Evolutionary conservation across 192 early-diverging fungal genomes (phyloP).

Genomic region (Coemansia sp.): DNA sequence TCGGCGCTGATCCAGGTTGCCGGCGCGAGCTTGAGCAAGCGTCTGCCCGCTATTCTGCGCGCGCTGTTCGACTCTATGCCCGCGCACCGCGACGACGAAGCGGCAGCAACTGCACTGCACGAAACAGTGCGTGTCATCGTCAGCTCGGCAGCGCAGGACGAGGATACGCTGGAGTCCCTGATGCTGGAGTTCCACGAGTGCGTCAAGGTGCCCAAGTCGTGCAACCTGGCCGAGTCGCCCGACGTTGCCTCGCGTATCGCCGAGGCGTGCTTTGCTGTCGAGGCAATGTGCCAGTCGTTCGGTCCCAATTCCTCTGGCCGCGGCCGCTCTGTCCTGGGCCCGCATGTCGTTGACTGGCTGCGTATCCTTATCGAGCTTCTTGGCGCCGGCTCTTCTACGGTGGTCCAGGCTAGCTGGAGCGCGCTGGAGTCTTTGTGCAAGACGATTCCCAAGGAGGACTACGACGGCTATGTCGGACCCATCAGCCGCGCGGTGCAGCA

Average conservation of each 20-base stretch:
- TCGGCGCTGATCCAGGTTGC: slow-evolving; percentile 88
- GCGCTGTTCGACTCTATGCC: slow-evolving; percentile 80
- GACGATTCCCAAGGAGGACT: slow-evolving; percentile 82
- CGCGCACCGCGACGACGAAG: slow-evolving; percentile 54
- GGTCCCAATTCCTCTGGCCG: slow-evolving; percentile 41
- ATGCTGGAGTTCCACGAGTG: slow-evolving; percentile 77
- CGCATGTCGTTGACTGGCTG: slow-evolving; percentile 81
- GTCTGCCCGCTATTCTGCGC: slow-evolving; percentile 74
- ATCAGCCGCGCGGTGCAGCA: slow-evolving; percentile 64
- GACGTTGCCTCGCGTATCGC: slow-evolving; percentile 34
- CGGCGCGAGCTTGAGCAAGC: slow-evolving; percentile 71
- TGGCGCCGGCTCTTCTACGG: slow-evolving; percentile 54
- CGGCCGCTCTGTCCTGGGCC: slow-evolving; percentile 47
- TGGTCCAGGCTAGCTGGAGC: slow-evolving; percentile 71
- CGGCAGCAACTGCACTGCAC: slow-evolving; percentile 60
- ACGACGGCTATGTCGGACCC: slow-evolving; percentile 73
- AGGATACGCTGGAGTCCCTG: slow-evolving; percentile 75
- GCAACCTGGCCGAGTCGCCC: slow-evolving; percentile 15
- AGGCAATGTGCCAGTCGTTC: slow-evolving; percentile 39
- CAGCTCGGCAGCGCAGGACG: slow-evolving; percentile 68
- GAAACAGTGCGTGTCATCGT: slow-evolving; percentile 73
- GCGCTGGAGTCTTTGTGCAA: slow-evolving; percentile 80
- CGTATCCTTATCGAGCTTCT: slow-evolving; percentile 71
- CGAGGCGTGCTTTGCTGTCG: slow-evolving; percentile 46
- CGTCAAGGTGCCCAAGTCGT: slow-evolving; percentile 56